phyloP scores from a whole-genome alignment of 2,329 filamentous ascomycete genomes.

The Chrysoporthe deuterocubensis region DNA sequence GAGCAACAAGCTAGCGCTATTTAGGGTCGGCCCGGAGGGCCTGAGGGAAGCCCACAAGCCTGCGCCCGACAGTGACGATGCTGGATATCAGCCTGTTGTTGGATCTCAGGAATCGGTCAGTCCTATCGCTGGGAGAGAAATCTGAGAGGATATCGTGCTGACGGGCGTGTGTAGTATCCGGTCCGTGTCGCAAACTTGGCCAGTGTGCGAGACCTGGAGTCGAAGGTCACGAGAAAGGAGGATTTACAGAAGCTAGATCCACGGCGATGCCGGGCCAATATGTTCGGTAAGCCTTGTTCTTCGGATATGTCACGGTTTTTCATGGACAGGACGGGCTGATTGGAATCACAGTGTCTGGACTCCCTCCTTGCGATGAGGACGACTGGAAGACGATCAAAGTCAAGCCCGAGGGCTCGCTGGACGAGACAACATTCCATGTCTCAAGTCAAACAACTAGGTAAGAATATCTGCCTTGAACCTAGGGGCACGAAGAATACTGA shows the following conservation, averaged over 20 bases:
- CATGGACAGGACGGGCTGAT: background rate
- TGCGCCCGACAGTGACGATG: constrained; percentile 60
- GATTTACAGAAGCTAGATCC: constrained; percentile 58
- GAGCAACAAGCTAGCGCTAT: constrained; percentile 67
- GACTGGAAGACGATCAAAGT: constrained; percentile 67
- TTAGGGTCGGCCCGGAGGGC: constrained; percentile 65
- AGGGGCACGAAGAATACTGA: background rate
- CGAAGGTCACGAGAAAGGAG: constrained; percentile 55
- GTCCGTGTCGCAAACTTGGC: constrained; percentile 69
- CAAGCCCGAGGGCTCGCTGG: constrained; percentile 48
- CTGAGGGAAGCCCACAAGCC: constrained; percentile 63
- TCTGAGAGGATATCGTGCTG: constrained; percentile 9
- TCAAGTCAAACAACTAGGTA: constrained; percentile 68
- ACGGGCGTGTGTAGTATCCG: constrained; percentile 58
- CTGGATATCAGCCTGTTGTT: constrained; percentile 67
- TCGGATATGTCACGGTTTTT: background rate
- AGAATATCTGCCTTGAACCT: constrained; percentile 29
- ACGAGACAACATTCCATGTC: constrained; percentile 52
- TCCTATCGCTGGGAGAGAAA: constrained; percentile 21
- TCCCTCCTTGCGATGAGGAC: constrained; percentile 70
- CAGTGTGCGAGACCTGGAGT: constrained; percentile 65
- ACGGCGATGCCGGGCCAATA: constrained; percentile 71
- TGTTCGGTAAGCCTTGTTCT: constrained; percentile 56
- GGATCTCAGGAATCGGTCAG: constrained; percentile 73
- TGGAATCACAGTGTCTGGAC: constrained; percentile 57